These are phyloP conservation scores for Davidsoniella eucalypti DNA, from an alignment of 2,329 filamentous ascomycete genomes.

Conservation along the genomic window DNA sequence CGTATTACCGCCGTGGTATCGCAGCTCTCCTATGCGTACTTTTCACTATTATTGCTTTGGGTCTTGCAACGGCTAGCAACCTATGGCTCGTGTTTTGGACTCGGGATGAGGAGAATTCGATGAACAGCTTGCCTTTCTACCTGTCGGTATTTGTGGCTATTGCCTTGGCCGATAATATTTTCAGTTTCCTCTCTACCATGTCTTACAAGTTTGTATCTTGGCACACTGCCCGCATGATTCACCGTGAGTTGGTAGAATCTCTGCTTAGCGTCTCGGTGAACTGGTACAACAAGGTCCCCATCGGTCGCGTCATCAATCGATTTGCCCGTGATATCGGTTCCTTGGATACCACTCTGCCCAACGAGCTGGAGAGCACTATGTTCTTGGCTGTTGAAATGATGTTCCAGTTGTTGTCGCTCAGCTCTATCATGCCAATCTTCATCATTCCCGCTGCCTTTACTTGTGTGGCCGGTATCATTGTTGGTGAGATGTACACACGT, in stretches of 20 bases:
- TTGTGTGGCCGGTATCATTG: constrained; percentile 27
- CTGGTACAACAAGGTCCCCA: constrained; percentile 39
- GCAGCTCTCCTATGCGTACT: constrained; percentile 4
- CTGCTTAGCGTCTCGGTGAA: constrained; percentile 37
- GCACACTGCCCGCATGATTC: constrained; percentile 36
- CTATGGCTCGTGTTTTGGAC: constrained; percentile 35
- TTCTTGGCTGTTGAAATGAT: constrained; percentile 27
- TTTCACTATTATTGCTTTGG: constrained; percentile 7
- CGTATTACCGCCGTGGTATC: constrained; percentile 18
- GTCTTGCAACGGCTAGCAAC: constrained; percentile 10
- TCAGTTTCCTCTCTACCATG: constrained; percentile 27
- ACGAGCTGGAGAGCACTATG: constrained; percentile 27
- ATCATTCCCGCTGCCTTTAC: constrained; percentile 29
- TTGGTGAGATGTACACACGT: constrained; percentile 25
- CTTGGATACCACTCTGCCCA: constrained; percentile 31
- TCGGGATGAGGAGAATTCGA: constrained; percentile 19
- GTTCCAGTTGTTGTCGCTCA: constrained; percentile 30
- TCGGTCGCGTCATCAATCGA: constrained; percentile 36
- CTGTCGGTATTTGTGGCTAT: constrained; percentile 34
- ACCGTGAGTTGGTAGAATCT: constrained; percentile 34
- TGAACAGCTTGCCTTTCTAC: constrained; percentile 32
- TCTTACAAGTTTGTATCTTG: constrained; percentile 39
- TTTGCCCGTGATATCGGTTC: constrained; percentile 42
- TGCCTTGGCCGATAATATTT: constrained; percentile 26
- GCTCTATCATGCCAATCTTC: constrained; percentile 35